These are phyloP conservation scores for Geotrichum restrictum DNA, from an alignment of 1,139 yeast species.

Conservation along the genomic window DNA sequence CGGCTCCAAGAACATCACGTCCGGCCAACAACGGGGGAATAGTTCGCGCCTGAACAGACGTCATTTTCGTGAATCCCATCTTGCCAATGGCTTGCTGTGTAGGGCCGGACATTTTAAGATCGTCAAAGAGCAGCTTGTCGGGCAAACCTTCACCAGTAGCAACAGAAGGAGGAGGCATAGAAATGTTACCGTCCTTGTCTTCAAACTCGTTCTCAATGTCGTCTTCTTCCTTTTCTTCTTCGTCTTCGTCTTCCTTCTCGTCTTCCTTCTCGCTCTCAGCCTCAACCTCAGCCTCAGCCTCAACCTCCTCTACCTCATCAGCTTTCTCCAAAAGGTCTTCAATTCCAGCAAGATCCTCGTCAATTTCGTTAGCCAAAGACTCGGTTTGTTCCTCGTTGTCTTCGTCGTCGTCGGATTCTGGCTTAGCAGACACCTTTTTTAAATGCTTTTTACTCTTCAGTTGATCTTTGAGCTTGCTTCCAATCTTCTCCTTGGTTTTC, in stretches of 20 bases:
- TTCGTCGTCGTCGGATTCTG: slow-evolving; percentile 4
- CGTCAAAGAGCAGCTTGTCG: slow-evolving; percentile 42
- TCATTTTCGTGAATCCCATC: slow-evolving; percentile 89
- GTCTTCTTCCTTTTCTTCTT: slow-evolving; percentile 26
- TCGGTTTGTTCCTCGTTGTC: slow-evolving; percentile 22
- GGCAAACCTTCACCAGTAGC: slow-evolving; percentile 15
- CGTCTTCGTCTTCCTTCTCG: slow-evolving; percentile 26
- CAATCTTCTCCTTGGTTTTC: slow-evolving; percentile 7
- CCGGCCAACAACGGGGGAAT: slow-evolving; percentile 95
- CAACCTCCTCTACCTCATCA: slow-evolving; percentile 24
- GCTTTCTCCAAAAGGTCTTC: slow-evolving; percentile 27
- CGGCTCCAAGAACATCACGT: slow-evolving; percentile 93
- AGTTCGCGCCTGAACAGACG: slow-evolving; percentile 88
- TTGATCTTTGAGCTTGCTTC: neutral
- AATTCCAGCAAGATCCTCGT: slow-evolving; percentile 29
- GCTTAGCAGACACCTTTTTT: neutral
- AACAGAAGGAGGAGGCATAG: slow-evolving; percentile 29
- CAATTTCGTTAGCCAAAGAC: slow-evolving; percentile 31
- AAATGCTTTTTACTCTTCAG: slow-evolving; percentile 2
- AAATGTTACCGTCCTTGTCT: slow-evolving; percentile 28
- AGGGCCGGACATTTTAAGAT: slow-evolving; percentile 71
- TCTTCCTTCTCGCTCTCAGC: slow-evolving; percentile 30
- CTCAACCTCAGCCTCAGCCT: slow-evolving; percentile 26
- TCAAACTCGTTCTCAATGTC: slow-evolving; percentile 26
- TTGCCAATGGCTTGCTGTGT: slow-evolving; percentile 72